phyloP scores from a whole-genome alignment of 176 grass and related monocot species.

The Triticum turgidum region DNA sequence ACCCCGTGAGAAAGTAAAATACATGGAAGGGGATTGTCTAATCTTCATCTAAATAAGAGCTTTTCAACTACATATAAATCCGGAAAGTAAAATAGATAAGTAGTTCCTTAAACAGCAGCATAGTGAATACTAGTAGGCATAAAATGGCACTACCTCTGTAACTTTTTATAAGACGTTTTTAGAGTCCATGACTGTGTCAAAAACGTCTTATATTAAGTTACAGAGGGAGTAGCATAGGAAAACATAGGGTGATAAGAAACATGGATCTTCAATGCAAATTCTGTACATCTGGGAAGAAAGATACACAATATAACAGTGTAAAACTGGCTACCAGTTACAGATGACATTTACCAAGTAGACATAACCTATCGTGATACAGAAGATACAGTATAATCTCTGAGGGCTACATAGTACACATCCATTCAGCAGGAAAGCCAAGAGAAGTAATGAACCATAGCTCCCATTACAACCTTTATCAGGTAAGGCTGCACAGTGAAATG shows the following conservation, averaged over 20 bases:
- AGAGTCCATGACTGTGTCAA: no score
- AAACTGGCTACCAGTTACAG: constrained; percentile 31
- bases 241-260: constrained; percentile 4
- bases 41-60: not conserved
- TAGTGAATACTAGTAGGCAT: not conserved
- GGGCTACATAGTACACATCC: constrained; percentile 15
- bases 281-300: constrained; percentile 29
- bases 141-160: not conserved
- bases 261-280: constrained; percentile 29
- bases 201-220: no score
- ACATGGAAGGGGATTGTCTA: not conserved
- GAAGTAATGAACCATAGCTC: constrained; percentile 5
- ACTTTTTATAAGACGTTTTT: no score
- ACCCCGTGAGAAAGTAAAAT: not conserved
- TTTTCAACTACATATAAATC: not conserved
- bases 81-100: not conserved
- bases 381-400: constrained; percentile 5
- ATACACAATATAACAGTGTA: constrained; percentile 39
- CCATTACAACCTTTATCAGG: constrained; percentile 27
- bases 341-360: constrained; percentile 33
- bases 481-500: constrained; percentile 4
- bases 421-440: constrained; percentile 6
- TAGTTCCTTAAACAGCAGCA: not conserved
- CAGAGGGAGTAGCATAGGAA: not conserved
- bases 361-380: constrained; percentile 18